These are phyloP conservation scores for Retiboletus fuscus DNA, from an alignment of 1,284 basidiomycete genomes.

Conservation along the genomic window DNA sequence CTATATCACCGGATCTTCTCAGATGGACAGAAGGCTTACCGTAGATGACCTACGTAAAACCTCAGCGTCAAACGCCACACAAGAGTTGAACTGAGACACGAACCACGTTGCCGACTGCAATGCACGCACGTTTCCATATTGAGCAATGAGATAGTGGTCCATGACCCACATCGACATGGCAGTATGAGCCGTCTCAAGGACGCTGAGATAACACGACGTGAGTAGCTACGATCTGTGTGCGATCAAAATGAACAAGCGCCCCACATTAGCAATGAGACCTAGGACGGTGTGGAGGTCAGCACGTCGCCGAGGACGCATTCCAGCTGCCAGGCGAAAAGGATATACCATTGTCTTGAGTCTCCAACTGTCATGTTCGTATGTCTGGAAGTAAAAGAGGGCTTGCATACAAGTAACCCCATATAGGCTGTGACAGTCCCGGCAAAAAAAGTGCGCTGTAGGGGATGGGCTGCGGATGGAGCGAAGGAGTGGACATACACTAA, in stretches of 20 bases:
- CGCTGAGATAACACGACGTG: conserved; percentile 18
- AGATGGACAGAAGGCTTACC: conserved; percentile 27
- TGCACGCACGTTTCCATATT: conserved; percentile 28
- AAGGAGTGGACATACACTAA: conserved; percentile 34
- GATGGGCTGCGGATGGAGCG: not conserved
- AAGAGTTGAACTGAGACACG: conserved; percentile 16
- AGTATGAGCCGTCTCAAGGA: conserved; percentile 42
- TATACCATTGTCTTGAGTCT: conserved; percentile 43
- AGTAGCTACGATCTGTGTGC: not conserved
- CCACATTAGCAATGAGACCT: conserved; percentile 44
- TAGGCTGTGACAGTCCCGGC: conserved; percentile 25
- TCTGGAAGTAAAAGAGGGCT: conserved; percentile 45
- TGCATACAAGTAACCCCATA: conserved; percentile 48
- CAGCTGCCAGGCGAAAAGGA: not conserved
- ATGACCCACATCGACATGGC: conserved; percentile 41
- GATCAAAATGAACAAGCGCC: not conserved
- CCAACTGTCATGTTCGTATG: conserved; percentile 37
- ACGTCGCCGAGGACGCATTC: not conserved
- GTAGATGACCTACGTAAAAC: conserved; percentile 28
- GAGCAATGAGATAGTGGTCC: conserved; percentile 39
- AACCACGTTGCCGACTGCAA: conserved; percentile 38
- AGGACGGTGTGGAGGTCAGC: not conserved
- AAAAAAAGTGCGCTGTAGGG: conserved; percentile 16
- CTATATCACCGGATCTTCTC: not conserved
- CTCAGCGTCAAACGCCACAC: not conserved